phyloP scores from a whole-genome alignment of 139 green algal species.

The Tetradesmus lagerheimii region DNA sequence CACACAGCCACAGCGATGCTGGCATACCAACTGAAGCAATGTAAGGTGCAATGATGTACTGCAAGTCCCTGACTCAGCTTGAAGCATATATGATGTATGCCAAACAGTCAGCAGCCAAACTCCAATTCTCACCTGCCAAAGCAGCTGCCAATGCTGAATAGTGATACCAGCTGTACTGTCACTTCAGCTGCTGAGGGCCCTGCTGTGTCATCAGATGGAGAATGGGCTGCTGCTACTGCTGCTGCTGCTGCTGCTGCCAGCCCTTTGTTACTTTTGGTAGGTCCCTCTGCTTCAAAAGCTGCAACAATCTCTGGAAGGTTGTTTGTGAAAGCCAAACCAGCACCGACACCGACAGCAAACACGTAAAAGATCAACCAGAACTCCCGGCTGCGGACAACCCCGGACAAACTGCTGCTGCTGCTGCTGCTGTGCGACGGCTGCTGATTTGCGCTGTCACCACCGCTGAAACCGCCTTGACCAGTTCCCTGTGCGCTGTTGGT shows the following conservation, averaged over 20 bases:
- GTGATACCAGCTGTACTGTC: not conserved
- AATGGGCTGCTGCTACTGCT: no score
- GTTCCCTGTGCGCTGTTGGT: not conserved
- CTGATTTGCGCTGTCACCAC: not conserved
- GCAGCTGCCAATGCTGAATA: constrained; percentile 25
- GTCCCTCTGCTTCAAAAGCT: not conserved
- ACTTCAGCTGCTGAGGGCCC: not conserved
- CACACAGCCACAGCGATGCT: no score
- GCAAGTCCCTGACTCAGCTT: no score
- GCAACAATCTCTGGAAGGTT: constrained; percentile 23
- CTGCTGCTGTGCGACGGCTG: not conserved
- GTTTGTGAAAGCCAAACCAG: not conserved
- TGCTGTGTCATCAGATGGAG: no score
- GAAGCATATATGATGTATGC: no score
- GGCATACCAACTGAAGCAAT: no score
- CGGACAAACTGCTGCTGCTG: not conserved
- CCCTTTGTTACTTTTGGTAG: not conserved
- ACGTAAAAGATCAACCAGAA: constrained; percentile 19
- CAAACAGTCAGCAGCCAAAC: not conserved
- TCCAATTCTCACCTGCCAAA: constrained; percentile 1
- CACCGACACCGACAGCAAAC: constrained; percentile 8
- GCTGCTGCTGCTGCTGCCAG: not conserved
- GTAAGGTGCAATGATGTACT: no score
- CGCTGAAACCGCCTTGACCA: not conserved
- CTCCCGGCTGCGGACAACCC: not conserved